Evolutionary conservation across 169 alveolate species (phyloP), one percentile per base, ranked within the genome.

Genomic region (Miamiensis avidus): DNA sequence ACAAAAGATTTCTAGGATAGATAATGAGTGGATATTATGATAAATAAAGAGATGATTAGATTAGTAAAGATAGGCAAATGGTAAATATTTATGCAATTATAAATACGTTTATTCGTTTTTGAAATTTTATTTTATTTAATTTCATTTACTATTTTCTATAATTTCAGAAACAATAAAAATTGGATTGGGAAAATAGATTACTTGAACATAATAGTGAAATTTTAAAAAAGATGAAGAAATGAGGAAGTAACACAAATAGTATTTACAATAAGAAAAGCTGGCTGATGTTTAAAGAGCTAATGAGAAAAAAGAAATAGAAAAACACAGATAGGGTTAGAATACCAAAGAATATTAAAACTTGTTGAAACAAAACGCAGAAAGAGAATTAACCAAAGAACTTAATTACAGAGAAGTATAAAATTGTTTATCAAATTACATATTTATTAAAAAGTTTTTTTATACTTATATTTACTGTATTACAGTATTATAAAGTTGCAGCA

Each of bases 401-500:
- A 79, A 49, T 64, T 79, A 79, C 11, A 79, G 64, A 49, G 64
- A 79, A 49, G 84, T 79, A 79, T 34, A n/a, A 27, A 28, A 31
- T 29, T 32, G 0, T 49, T 11, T 49, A 20, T 49, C 20, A 49
- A n/a, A n/a, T n/a, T n/a, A n/a, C n/a, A 1, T 16, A 29, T 0
- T 1, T 27, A 16, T 0, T 0, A 76, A 76, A 0, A 76, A 76
- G 0, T 0, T n/a, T n/a, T n/a, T n/a, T n/a, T n/a, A n/a, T n/a
- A n/a, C n/a, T n/a, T n/a, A n/a, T n/a, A n/a, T 25, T 25, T 74
- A 25, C 28, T 6, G 6, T 29, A 75, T 27, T 11, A 15, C 29
- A 79, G 84, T 79, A 49, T 64, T 79, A 79, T 79, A 49, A 72
- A 65, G 29, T 79, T 65, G 76, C 84, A 26, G 75, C 84, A 0